A percentile compares a stretch with the other conserved stretches of the same genome.
These are phyloP conservation scores for Blastomyces gilchristii DNA, from an alignment of 2,329 filamentous ascomycete genomes.

Conservation along the genomic window DNA sequence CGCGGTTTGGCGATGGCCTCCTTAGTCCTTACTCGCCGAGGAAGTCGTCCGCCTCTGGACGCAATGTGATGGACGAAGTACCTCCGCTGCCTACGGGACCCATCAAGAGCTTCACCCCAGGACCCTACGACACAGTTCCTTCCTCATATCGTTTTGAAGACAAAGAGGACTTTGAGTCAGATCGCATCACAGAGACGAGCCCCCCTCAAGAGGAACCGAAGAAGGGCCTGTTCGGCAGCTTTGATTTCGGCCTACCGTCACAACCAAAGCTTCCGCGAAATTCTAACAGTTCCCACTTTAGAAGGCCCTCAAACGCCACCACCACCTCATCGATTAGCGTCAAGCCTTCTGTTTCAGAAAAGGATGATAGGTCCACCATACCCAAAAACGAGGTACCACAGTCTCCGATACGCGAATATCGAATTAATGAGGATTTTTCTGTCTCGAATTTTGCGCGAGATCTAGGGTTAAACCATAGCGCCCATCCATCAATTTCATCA, in stretches of 20 bases:
- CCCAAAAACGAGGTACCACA: not conserved
- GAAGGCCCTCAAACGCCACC: not conserved
- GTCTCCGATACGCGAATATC: conserved; percentile 8
- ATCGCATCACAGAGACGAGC: conserved; percentile 30
- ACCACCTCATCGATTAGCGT: not conserved
- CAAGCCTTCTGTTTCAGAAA: not conserved
- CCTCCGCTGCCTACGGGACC: conserved; percentile 14
- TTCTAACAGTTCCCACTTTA: not conserved
- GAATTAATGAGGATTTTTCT: conserved; percentile 23
- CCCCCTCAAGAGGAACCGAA: conserved; percentile 3
- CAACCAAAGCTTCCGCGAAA: conserved; percentile 3
- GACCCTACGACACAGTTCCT: conserved; percentile 9
- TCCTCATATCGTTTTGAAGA: conserved; percentile 11
- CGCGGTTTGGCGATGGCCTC: conserved; percentile 10
- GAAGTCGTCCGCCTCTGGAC: not conserved
- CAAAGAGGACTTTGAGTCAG: conserved; percentile 13
- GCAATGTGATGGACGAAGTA: conserved; percentile 13
- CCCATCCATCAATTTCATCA: conserved; percentile 55
- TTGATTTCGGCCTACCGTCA: conserved; percentile 5
- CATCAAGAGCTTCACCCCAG: conserved; percentile 12
- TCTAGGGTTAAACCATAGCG: conserved; percentile 43
- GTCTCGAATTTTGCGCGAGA: conserved; percentile 33
- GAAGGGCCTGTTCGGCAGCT: not conserved
- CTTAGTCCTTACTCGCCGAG: conserved; percentile 10
- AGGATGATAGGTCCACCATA: not conserved